Evolutionary conservation across 306 rosid genomes (phyloP), one percentile per base, ranked within the genome.

Genomic region (Begonia fuchsioides): DNA sequence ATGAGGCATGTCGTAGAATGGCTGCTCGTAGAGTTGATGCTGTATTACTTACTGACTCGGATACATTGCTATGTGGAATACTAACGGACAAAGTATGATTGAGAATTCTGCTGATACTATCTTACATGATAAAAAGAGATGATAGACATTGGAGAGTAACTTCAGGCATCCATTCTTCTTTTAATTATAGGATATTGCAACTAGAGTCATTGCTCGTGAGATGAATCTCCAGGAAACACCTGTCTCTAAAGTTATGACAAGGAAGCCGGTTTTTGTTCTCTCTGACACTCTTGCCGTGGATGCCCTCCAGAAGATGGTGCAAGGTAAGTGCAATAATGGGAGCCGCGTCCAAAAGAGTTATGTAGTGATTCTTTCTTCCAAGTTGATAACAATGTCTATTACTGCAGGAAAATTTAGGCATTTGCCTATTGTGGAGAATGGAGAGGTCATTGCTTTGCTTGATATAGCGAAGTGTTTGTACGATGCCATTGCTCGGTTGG

Each of bases 221-320:
- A 15, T 86, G 46, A 77, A 66, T 80, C 74, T 82, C 19, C 83
- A 86, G 67, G 83, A 85, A 10, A 92, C 99, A 39, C 75, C 72
- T 19, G 92, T 76, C 57, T 92, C 99, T 54, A 86, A 73, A 69
- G 88, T 92, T 62, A 92, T 92, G 99, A 86, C 99, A 1, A 79
- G 72, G 75, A 86, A 92, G 71, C 99, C 96, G 0, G 54, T 73
- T 11, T 92, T 92, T 68, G 99, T 92, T 60, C 93, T 86, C 38
- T 80, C 96, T 12, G 86, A 86, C 63, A 82, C 99, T 61, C 94
- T 82, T 65, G 96, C 99, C 2, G 99, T 82, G 52, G 99, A 92
- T 75, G 99, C 99, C 15, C 99, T 92, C 53, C 99, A 92, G 63
- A 92, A 92, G 81, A 92, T 92, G 99, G 99, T 92, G 53, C 99